Base-by-base conservation (phyloP, 116 monocot genomes). In the Dioscorea cayenensis region DNA sequence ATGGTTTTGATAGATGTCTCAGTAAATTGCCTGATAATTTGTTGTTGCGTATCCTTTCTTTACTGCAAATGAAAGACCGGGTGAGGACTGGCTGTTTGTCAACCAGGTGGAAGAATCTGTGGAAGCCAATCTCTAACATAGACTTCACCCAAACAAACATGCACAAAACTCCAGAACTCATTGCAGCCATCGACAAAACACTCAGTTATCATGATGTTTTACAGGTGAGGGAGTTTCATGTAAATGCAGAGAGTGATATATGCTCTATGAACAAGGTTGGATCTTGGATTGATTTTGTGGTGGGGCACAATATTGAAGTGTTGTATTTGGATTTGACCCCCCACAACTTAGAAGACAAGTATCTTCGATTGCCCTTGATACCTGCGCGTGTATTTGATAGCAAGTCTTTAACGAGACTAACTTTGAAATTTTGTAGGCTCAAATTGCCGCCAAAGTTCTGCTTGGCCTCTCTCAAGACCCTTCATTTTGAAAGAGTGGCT, bases 21-120 rank as follows among this genome's bases (percentile, higher is more conserved):
- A 69, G 73, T 17, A 43, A 67, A 0, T 60, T 78, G 3, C 78
- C 72, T 0, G 73, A 78, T 38, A 20, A 22, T 28, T 20, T 78
- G 37, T 58, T 73, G 21, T 60, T 63, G 18, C 35, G 73, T 0
- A 78, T 78, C 19, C 68, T 78, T 7, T 78, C 78, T 22, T 63
- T 50, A 59, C 23, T 78, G 6, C 60, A 61, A 6, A 28, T 69
- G 13, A 49, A 63, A 20, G 59, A 67, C 36, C 68, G 37, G 6
- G 62, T 68, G 19, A 2, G 19, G 8, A 79, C 79, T 16, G 35
- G 73, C 23, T 37, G 43, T 20, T 19, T 79, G 32, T 79, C 70
- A 16, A 69, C 28, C 38, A 73, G 79, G 49, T 79, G 79, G 79
- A 75, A 55, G 52, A 50, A 79, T 48, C 49, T 79, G 28, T 70